Base-by-base conservation (phyloP, 768 basidiomycete species). In the Mycena sanguinolenta region DNA sequence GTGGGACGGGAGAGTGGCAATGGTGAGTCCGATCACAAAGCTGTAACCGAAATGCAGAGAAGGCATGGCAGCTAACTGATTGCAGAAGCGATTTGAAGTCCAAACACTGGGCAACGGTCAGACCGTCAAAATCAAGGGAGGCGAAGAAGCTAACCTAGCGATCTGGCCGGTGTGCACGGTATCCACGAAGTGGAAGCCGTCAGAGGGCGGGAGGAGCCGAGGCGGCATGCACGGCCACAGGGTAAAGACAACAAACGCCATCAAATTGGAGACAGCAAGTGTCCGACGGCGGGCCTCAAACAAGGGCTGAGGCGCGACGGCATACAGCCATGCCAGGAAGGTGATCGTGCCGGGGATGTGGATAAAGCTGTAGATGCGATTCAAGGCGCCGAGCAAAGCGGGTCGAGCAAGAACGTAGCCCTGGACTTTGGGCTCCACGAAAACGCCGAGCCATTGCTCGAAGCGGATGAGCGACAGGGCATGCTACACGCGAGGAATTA, bases 291-390 rank as follows among this genome's bases (percentile, higher is more conserved):
- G 72, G 38, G 72, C 64, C 69, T 73, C 72, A 62, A 73, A 73
- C 38, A 73, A 30, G 7, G 49, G 19, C 50, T 73, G 72, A 1
- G 72, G 72, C 23, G 72, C 72, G 14, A 46, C 72, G 65, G 72
- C 72, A 27, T 73, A 73, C 2, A 73, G 57, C 72, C 72, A 73
- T 21, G 72, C 72, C 17, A 73, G 60, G 69, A 73, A 73, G 58
- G 72, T 63, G 19, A 73, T 73, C 9, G 72, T 73, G 14, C 72
- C 72, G 23, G 72, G 72, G 42, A 73, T 73, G 55, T 73, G 72
- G 44, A 73, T 73, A 57, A 73, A 73, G 57, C 60, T 63, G 65
- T 73, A 73, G 69, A 73, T 73, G 57, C 72, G 72, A 57, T 73
- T 73, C 42, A 73, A 65, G 27, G 72, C 72, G 23, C 65, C 72